Conservation (phyloP, 1,284 basidiomycete genomes). For the Cerioporus squamosus region DNA sequence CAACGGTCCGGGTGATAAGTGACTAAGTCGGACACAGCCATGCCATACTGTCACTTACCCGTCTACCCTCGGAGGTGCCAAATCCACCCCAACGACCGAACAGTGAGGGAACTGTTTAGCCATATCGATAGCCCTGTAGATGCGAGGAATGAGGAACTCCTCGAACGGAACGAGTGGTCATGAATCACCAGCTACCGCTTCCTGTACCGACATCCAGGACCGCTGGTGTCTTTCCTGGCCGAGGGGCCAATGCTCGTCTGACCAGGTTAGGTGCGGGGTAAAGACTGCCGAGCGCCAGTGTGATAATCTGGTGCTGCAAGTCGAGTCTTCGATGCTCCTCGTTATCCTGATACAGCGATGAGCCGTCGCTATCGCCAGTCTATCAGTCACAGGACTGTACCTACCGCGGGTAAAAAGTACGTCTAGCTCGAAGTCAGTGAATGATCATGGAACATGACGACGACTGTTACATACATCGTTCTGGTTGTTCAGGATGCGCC, state of each 20-base stretch:
- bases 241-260: conserved; percentile 34
- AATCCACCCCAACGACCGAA: conserved; percentile 38
- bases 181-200: conserved; percentile 38
- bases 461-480: conserved; percentile 33
- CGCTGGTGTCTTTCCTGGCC: conserved; percentile 30
- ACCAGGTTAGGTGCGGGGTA: conserved; percentile 37
- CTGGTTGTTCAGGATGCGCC: conserved; percentile 37
- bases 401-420: conserved; percentile 37
- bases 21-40: background rate
- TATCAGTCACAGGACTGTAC: conserved; percentile 2
- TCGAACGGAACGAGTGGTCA: background rate
- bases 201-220: conserved; percentile 41
- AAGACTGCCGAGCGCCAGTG: conserved; percentile 33
- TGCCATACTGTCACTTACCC: conserved; percentile 25
- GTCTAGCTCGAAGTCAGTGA: conserved; percentile 24
- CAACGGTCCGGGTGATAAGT: background rate
- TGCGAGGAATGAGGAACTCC: conserved; percentile 2
- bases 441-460: too few relatives aligned
- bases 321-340: conserved; percentile 41
- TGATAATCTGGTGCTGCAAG: conserved; percentile 39
- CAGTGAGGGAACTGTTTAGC: conserved; percentile 39
- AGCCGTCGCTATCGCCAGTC: background rate
- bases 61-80: conserved; percentile 35
- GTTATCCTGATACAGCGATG: conserved; percentile 29
- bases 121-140: conserved; percentile 39